These are phyloP conservation scores for Jatropha curcas DNA, from an alignment of 345 rosid genomes.

Conservation along the genomic window DNA sequence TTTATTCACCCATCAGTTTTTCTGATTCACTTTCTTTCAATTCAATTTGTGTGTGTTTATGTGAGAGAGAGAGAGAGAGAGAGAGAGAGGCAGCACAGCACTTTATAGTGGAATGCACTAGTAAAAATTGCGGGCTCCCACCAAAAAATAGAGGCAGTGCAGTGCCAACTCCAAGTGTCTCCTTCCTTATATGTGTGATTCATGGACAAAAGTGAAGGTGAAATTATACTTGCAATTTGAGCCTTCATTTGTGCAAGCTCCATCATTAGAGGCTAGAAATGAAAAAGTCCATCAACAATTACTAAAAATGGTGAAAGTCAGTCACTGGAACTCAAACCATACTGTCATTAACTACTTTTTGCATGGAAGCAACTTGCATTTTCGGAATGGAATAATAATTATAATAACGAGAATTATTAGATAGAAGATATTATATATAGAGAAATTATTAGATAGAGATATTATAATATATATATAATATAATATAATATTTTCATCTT, in stretches of 20 bases:
- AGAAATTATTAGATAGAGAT: too few species aligned
- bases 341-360: neutral
- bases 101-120: constrained; percentile 27
- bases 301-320: neutral
- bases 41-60: neutral
- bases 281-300: neutral
- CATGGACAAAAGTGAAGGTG: constrained; percentile 9
- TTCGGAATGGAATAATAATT: neutral
- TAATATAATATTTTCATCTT: too few species aligned
- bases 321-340: too few species aligned
- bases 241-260: constrained; percentile 30
- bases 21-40: neutral
- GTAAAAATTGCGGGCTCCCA: constrained; percentile 16
- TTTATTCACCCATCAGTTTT: constrained; percentile 7
- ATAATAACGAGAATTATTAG: too few species aligned
- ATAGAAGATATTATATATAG: too few species aligned
- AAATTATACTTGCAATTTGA: constrained; percentile 2
- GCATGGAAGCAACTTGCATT: constrained; percentile 4
- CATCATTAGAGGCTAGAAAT: constrained; percentile 6
- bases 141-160: constrained; percentile 13
- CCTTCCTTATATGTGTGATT: neutral
- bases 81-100: constrained; percentile 6
- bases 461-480: too few species aligned
- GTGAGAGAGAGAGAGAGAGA: neutral
- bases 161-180: constrained; percentile 15